Evolutionary conservation across 352 stramenopile species (phyloP).

Genomic region (Globisporangium middletonii): DNA sequence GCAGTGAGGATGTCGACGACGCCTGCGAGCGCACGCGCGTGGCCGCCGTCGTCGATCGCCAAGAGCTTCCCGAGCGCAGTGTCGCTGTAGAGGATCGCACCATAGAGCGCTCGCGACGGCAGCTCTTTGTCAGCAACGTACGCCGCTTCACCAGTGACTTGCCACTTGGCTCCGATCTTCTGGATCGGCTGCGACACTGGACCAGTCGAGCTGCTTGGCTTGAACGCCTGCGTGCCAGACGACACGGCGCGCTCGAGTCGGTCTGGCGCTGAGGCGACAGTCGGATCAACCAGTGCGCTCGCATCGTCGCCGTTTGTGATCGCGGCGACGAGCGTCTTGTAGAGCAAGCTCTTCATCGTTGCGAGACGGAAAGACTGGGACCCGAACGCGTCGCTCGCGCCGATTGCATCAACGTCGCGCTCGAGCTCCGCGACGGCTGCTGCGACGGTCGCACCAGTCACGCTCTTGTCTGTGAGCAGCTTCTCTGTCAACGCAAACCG

Average conservation of each 20-base stretch:
- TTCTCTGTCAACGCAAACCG: conserved; percentile 37
- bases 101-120: conserved; percentile 71
- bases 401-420: conserved; percentile 79
- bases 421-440: conserved; percentile 75
- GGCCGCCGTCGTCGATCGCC: conserved; percentile 91
- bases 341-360: conserved; percentile 77
- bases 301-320: conserved; percentile 14
- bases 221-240: conserved; percentile 48
- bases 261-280: conserved; percentile 16
- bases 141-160: conserved; percentile 55
- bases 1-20: conserved; percentile 81
- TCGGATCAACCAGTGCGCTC: conserved; percentile 10
- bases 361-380: conserved; percentile 16
- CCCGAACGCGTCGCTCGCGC: conserved; percentile 22
- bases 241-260: conserved; percentile 28
- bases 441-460: conserved; percentile 69
- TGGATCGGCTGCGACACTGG: conserved; percentile 43
- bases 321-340: conserved; percentile 89
- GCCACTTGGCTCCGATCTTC: conserved; percentile 47
- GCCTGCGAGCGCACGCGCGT: conserved; percentile 90
- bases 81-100: conserved; percentile 85
- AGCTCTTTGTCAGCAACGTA: conserved; percentile 40
- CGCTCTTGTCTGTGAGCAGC: conserved; percentile 73
- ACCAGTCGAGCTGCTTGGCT: conserved; percentile 31
- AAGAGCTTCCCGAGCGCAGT: conserved; percentile 78